Conservation (phyloP, 2,329 filamentous ascomycete species). For the Alternaria incomplexa region DNA sequence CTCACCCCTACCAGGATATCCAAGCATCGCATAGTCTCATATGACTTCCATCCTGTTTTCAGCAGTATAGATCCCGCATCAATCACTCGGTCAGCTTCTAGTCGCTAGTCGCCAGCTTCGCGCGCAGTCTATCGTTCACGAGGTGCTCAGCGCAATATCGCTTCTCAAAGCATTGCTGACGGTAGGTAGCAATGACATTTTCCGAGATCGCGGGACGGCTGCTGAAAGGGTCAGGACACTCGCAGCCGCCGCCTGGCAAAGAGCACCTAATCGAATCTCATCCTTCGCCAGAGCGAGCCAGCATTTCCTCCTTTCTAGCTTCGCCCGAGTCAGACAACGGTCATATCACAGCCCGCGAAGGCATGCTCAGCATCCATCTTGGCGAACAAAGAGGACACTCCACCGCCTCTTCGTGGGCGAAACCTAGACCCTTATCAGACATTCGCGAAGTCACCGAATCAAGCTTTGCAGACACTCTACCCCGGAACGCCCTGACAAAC, state of each 20-base stretch:
- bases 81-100: slow-evolving; percentile 42
- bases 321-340: slow-evolving; percentile 16
- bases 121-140: slow-evolving; percentile 32
- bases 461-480: slow-evolving; percentile 50
- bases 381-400: slow-evolving; percentile 34
- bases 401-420: slow-evolving; percentile 38
- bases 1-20: slow-evolving; percentile 38
- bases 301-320: slow-evolving; percentile 14
- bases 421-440: slow-evolving; percentile 55
- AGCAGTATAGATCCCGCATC: slow-evolving; percentile 43
- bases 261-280: slow-evolving; percentile 16
- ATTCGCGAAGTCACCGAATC: slow-evolving; percentile 59
- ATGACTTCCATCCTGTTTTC: slow-evolving; percentile 47
- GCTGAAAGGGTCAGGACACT: slow-evolving; percentile 44
- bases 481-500: slow-evolving; percentile 34
- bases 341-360: slow-evolving; percentile 21
- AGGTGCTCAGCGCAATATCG: slow-evolving; percentile 10
- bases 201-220: slow-evolving; percentile 40
- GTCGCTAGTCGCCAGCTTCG: slow-evolving; percentile 30
- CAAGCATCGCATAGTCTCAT: slow-evolving; percentile 48
- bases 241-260: slow-evolving; percentile 32
- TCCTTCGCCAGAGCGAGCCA: slow-evolving; percentile 25
- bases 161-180: slow-evolving; percentile 18
- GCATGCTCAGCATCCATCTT: slow-evolving; percentile 34
- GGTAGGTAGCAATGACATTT: slow-evolving; percentile 38